Base-by-base conservation (phyloP, 352 stramenopile genomes). In the Peronospora tabacina region DNA sequence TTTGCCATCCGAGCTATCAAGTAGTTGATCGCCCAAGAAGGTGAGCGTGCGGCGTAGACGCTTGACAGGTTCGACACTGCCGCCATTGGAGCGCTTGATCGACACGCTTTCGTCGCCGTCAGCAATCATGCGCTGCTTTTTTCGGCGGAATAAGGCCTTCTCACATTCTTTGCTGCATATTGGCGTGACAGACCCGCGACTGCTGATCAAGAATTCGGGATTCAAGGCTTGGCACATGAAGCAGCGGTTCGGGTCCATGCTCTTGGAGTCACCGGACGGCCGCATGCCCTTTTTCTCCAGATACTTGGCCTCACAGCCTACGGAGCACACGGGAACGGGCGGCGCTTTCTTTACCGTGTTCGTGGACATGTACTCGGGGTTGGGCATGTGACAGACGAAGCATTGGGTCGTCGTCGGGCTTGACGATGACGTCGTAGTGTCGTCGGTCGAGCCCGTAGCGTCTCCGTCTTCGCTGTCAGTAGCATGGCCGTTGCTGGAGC, bases 141-240 rank as follows among this genome's bases (percentile, higher is more conserved):
- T 73, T 34, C 49, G 52, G 38, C 50, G 43, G 5, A 84, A 49
- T 24, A 83, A 82, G 8, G 68, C 49, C 1, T 72, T 57, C 49
- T 90, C 79, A 37, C 80, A 91, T 19, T 80, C 66, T 35, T 87
- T 68, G 33, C 73, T 73, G 43, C 80, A 91, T 33, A 91, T 73
- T 0, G 70, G 63, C 19, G 85, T 75, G 2, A 75, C 74, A 5
- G 54, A 52, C 16, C 63, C 65, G 43, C 70, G 64, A 53, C 76
- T 80, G 42, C 77, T 82, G 22, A 78, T 73, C 42, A 82, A 71
- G 57, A 83, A 87, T 39, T 85, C 72, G 1, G 77, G 77, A 43
- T 85, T 73, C 28, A 62, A 40, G 5, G 59, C 55, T 24, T 81
- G 50, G 55, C 80, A 91, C 36, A 88, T 63, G 35, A 76, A 87